Percentiles rank a stretch among this genome's conserved stretches.
Conservation (phyloP, 2,329 filamentous ascomycete species). For the Botryosphaeria agaves region DNA sequence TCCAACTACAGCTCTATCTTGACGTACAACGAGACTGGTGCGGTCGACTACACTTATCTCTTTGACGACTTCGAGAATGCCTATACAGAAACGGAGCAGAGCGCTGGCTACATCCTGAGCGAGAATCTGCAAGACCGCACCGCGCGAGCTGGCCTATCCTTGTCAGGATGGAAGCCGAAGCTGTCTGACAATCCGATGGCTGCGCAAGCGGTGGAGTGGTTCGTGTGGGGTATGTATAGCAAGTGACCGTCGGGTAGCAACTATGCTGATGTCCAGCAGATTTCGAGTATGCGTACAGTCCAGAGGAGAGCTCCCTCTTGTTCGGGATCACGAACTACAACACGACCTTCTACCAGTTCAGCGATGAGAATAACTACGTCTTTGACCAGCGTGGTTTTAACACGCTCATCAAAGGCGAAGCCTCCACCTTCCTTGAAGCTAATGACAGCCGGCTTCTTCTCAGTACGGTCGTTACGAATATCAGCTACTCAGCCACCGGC, state of each 20-base stretch:
- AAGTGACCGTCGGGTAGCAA: neutral
- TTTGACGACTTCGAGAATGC: constrained; percentile 33
- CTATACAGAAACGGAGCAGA: constrained; percentile 27
- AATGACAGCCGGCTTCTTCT: constrained; percentile 41
- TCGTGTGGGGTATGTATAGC: constrained; percentile 18
- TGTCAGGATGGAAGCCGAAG: constrained; percentile 46
- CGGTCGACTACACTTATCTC: constrained; percentile 30
- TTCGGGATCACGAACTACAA: constrained; percentile 41
- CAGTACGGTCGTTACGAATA: constrained; percentile 37
- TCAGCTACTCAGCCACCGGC: constrained; percentile 33
- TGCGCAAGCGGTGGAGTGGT: constrained; percentile 45
- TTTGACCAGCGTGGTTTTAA: constrained; percentile 45
- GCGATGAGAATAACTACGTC: constrained; percentile 44
- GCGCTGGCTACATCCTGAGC: constrained; percentile 38
- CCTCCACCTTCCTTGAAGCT: constrained; percentile 35
- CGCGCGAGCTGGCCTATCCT: constrained; percentile 37
- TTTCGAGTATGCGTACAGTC: constrained; percentile 40
- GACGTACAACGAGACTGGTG: constrained; percentile 43
- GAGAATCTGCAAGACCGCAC: constrained; percentile 45
- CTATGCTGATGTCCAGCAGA: constrained; percentile 11
- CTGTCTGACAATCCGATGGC: constrained; percentile 37
- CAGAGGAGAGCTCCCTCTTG: constrained; percentile 37
- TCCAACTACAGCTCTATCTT: constrained; percentile 41
- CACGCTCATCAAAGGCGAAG: constrained; percentile 37
- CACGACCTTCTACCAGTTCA: constrained; percentile 43